phyloP scores from a whole-genome alignment of 2,329 filamentous ascomycete genomes.

The Leptographium radiaticola region DNA sequence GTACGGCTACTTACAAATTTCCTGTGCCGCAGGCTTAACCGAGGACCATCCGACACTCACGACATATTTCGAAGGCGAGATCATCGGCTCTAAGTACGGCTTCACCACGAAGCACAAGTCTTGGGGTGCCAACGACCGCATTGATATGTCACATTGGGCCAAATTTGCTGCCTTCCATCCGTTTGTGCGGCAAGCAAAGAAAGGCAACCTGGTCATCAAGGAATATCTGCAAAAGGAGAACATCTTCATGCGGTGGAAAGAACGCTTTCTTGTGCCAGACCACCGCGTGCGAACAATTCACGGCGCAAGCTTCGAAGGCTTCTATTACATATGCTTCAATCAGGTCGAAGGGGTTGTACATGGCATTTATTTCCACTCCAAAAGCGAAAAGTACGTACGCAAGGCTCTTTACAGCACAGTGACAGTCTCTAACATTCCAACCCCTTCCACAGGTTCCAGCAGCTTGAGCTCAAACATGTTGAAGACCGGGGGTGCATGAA shows the following conservation, averaged over 20 bases:
- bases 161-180: slow-evolving; percentile 81
- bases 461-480: slow-evolving; percentile 81
- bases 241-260: slow-evolving; percentile 99
- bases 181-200: slow-evolving; percentile 47
- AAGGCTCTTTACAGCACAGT: not conserved
- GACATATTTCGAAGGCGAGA: slow-evolving; percentile 96
- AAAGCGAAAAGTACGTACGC: slow-evolving; percentile 78
- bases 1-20: not conserved
- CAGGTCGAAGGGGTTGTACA: slow-evolving; percentile 75
- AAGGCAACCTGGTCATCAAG: slow-evolving; percentile 43
- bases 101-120: slow-evolving; percentile 80
- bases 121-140: slow-evolving; percentile 88
- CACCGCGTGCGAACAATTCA: slow-evolving; percentile 83
- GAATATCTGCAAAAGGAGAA: slow-evolving; percentile 71
- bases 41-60: slow-evolving; percentile 95
- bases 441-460: slow-evolving; percentile 57
- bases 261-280: slow-evolving; percentile 92
- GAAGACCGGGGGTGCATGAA: slow-evolving; percentile 71
- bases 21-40: slow-evolving; percentile 54
- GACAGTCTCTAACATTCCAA: not conserved
- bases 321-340: slow-evolving; percentile 99
- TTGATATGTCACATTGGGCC: slow-evolving; percentile 85
- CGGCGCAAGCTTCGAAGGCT: slow-evolving; percentile 93
- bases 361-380: slow-evolving; percentile 95
- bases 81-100: slow-evolving; percentile 89